Percentiles rank a stretch among this genome's conserved stretches.
phyloP scores from a whole-genome alignment of 1,139 yeast species.

The Candida sp. region DNA sequence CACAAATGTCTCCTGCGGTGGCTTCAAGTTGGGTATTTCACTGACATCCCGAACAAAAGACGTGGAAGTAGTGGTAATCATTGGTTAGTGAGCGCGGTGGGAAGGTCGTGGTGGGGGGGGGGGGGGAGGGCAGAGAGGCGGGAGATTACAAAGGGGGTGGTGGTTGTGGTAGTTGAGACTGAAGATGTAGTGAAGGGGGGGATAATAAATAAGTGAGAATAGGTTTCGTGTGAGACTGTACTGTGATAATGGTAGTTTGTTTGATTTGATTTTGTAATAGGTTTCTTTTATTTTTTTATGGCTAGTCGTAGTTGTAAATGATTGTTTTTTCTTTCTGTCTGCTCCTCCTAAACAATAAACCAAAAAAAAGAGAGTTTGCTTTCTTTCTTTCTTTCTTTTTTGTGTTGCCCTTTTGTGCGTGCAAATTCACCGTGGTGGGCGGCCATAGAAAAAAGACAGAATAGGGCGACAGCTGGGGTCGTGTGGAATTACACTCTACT shows the following conservation, averaged over 20 bases:
- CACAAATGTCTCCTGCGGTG: constrained; percentile 43
- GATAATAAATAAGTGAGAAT: background rate
- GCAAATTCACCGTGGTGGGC: background rate
- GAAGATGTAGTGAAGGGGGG: background rate
- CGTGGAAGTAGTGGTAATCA: constrained; percentile 3
- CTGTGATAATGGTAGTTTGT: background rate
- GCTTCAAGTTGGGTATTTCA: constrained; percentile 43
- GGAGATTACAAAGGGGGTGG: too few relatives aligned
- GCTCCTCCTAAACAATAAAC: background rate
- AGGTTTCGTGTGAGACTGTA: background rate
- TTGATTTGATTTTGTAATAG: background rate
- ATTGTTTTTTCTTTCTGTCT: background rate
- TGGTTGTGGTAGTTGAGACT: background rate
- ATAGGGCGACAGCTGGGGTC: background rate
- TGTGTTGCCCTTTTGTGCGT: background rate
- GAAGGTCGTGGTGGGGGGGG: background rate
- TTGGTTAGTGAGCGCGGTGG: background rate
- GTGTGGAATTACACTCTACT: too few relatives aligned
- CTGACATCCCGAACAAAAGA: constrained; percentile 17
- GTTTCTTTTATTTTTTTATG: background rate
- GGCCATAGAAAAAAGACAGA: background rate
- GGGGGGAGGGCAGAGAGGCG: background rate
- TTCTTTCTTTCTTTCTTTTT: background rate
- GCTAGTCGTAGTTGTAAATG: background rate
- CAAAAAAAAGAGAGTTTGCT: background rate